Base-by-base conservation (phyloP, 2,329 filamentous ascomycete species). In the Aspergillus nomiae region DNA sequence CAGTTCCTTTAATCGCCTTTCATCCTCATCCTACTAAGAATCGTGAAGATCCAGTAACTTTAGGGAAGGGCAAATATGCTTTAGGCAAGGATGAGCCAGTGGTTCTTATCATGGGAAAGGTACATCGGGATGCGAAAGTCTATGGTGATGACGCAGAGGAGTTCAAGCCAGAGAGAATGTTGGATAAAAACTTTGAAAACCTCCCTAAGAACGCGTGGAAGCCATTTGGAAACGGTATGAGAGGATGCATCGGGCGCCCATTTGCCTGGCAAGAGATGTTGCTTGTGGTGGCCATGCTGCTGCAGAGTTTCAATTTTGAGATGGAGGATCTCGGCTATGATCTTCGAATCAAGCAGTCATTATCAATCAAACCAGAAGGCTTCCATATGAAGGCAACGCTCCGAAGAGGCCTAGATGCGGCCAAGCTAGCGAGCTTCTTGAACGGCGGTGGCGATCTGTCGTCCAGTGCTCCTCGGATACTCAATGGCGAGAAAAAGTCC, bases 181-280 rank as follows among this genome's bases (percentile, higher is more conserved):
- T 89, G 0, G 88, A 91, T 45, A 89, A 88, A 16, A 82, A 85
- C 28, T 92, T 92, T 69, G 85, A 87, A 63, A 85, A 86, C 45
- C 80, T 90, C 38, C 88, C 86, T 34, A 85, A 85, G 53, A 86
- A 87, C 66, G 82, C 83, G 36, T 90, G 87, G 88, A 90, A 91
- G 77, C 89, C 91, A 3, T 94, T 93, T 68, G 91, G 91, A 1
- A 90, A 90, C 62, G 90, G 90, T 1, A 82, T 85, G 65, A 81
- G 91, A 59, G 88, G 81, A 1, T 94, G 90, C 68, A 92, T 93
- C 64, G 91, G 91, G 4, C 81, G 90, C 1, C 83, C 86, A 0
- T 93, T 93, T 72, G 90, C 90, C 1, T 90, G 88, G 88, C 90
- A 94, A 71, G 91, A 94, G 76, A 83, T 85, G 2, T 73, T 90